Evolutionary conservation across 257 asterid species (phyloP), one percentile per base, ranked within the genome.

Genomic region (Perilla frutescens): DNA sequence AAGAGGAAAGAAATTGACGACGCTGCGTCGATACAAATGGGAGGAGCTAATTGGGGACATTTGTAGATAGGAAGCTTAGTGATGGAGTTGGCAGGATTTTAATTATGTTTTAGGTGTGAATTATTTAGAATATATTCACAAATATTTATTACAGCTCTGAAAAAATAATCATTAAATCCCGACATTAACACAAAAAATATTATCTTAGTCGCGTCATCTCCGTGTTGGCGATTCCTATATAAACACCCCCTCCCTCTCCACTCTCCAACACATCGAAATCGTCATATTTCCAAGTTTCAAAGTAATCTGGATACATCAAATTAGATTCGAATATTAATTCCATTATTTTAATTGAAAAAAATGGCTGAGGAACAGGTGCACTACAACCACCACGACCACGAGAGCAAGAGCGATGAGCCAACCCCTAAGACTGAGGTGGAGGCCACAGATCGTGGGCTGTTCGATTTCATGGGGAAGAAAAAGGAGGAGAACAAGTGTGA

Each of bases 371-470:
- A 50, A 3, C 29, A 82, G 14, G 70, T 14, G 20, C 79, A 71
- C n/a, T 48, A 70, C 62, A 67, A 74, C 55, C 70, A 72, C 41
- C 65, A 75, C n/a, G 51, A 72, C 41, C 65, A 75, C n/a, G 51
- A 81, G 69, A 71, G 4, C 50, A 70, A 63, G 76, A 51, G n/a
- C 58, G 77, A 76, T 1, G 81, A 71, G 60, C 56, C 72, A 11
- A 58, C 61, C 64, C 69, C 74, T 1, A 2, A 36, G 20, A 45
- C 62, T 43, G 66, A 61, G 70, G 84, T 76, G 11, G 85, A 81
- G 77, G 1, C 83, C 13, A 66, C 59, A 54, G 90, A 82, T 57
- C 90, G 94, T 3, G 97, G 93, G 6, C 51, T 87, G 80, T 89
- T 89, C 63, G 87, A 65, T 51, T 86, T 89, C 44, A 4, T 49